Conservation (phyloP, 176 grass and related monocot species). For the Triticum turgidum region DNA sequence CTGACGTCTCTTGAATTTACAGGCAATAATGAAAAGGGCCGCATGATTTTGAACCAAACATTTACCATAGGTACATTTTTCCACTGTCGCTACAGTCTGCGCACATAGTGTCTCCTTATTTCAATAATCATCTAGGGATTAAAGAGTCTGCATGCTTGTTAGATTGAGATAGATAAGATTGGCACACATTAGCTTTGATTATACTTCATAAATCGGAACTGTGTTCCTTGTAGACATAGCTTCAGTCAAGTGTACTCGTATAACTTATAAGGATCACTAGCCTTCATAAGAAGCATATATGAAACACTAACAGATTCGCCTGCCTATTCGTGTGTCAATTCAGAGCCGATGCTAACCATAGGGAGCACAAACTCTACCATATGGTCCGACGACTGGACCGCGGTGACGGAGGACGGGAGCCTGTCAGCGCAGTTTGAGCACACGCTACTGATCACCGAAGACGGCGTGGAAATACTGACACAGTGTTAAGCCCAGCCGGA, state of each 20-base stretch:
- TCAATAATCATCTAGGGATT: not conserved
- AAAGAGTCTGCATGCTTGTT: not conserved
- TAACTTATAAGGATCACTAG: too few species aligned
- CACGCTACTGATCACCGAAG: conserved; percentile 73
- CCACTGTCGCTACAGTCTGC: not conserved
- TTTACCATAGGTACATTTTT: conserved; percentile 90
- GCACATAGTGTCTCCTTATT: not conserved
- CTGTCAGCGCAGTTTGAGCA: conserved; percentile 93
- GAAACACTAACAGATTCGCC: conserved; percentile 13
- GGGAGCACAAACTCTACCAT: conserved; percentile 74
- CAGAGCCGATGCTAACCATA: conserved; percentile 92
- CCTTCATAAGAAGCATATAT: not conserved
- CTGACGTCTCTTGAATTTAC: conserved; percentile 42
- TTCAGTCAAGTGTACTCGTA: too few species aligned
- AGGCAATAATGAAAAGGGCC: conserved; percentile 83
- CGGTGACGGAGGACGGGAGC: conserved; percentile 83
- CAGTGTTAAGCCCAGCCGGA: conserved; percentile 35
- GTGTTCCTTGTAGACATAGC: not conserved
- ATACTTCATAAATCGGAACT: not conserved
- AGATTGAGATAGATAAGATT: not conserved
- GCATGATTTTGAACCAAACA: conserved; percentile 85
- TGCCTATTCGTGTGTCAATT: not conserved
- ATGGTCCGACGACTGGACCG: conserved; percentile 90
- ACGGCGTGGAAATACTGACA: conserved; percentile 78
- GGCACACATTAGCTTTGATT: not conserved